Evolutionary conservation across 371 early-diverging fungal genomes (phyloP).

Genomic region (Syncephalastrum contaminatum): DNA sequence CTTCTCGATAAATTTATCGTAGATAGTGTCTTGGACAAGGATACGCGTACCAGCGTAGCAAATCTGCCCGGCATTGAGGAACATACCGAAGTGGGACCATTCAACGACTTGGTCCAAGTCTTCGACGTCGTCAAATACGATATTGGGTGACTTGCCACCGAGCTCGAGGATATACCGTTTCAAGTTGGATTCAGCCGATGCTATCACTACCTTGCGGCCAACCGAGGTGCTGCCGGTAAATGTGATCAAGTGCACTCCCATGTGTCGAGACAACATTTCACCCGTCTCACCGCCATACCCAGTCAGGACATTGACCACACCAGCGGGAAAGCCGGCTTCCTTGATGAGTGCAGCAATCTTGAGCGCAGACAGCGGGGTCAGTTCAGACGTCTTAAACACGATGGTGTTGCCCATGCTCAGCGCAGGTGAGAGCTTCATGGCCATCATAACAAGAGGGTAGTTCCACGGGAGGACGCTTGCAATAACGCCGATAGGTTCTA

Average conservation of each 20-base stretch:
- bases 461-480: conserved; percentile 85
- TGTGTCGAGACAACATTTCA: conserved; percentile 31
- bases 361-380: conserved; percentile 53
- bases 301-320: conserved; percentile 75
- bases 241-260: conserved; percentile 54
- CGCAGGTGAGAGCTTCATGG: conserved; percentile 90
- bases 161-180: conserved; percentile 80
- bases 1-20: conserved; percentile 67
- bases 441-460: conserved; percentile 76
- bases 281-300: conserved; percentile 44
- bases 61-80: conserved; percentile 83
- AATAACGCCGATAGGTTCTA: conserved; percentile 79
- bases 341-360: conserved; percentile 43
- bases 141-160: conserved; percentile 87
- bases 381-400: conserved; percentile 84
- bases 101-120: conserved; percentile 78
- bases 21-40: conserved; percentile 72
- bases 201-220: conserved; percentile 54
- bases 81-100: conserved; percentile 70
- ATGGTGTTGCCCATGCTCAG: conserved; percentile 84
- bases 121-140: conserved; percentile 84
- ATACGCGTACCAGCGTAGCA: conserved; percentile 86
- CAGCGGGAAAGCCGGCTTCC: conserved; percentile 57
- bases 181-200: conserved; percentile 64
- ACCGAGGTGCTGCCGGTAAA: conserved; percentile 64